Percentiles rank a stretch among this genome's conserved stretches.
Conservation (phyloP, 192 early-diverging fungal species). For the Gigaspora rosea region DNA sequence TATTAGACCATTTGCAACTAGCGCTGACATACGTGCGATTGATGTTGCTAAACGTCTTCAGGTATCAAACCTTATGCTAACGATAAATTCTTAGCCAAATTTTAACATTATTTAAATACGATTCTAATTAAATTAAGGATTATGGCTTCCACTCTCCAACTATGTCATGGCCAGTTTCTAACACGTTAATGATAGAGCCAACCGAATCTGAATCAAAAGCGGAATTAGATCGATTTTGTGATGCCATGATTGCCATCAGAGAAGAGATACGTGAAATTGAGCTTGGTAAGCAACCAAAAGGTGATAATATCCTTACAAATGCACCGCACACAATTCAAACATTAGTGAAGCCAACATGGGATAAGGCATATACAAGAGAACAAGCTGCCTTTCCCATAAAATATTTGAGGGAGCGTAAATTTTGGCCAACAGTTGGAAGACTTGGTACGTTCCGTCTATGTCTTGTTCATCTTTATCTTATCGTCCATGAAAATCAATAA, state of each 20-base stretch:
- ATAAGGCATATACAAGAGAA: constrained; percentile 82
- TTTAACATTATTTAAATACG: neutral
- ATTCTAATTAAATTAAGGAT: constrained; percentile 50
- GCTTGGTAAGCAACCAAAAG: constrained; percentile 80
- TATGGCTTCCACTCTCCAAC: constrained; percentile 99
- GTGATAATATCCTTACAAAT: constrained; percentile 84
- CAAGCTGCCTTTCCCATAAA: constrained; percentile 90
- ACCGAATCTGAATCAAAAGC: constrained; percentile 94
- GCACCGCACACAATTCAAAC: constrained; percentile 86
- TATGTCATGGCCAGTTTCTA: constrained; percentile 99
- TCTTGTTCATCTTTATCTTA: neutral
- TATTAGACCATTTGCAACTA: constrained; percentile 81
- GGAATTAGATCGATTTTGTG: constrained; percentile 97
- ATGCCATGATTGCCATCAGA: constrained; percentile 97
- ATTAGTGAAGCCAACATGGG: constrained; percentile 75
- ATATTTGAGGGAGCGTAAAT: constrained; percentile 84
- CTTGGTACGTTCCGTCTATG: constrained; percentile 42
- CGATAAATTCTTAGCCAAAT: neutral
- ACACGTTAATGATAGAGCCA: constrained; percentile 99
- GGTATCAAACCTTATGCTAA: neutral
- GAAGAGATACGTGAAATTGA: constrained; percentile 88
- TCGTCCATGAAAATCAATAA: neutral
- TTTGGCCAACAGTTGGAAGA: constrained; percentile 94
- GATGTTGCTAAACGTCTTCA: constrained; percentile 99
- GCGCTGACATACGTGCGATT: constrained; percentile 84